phyloP scores from a whole-genome alignment of 257 asterid species.

The Solanum bulbocastanum region DNA sequence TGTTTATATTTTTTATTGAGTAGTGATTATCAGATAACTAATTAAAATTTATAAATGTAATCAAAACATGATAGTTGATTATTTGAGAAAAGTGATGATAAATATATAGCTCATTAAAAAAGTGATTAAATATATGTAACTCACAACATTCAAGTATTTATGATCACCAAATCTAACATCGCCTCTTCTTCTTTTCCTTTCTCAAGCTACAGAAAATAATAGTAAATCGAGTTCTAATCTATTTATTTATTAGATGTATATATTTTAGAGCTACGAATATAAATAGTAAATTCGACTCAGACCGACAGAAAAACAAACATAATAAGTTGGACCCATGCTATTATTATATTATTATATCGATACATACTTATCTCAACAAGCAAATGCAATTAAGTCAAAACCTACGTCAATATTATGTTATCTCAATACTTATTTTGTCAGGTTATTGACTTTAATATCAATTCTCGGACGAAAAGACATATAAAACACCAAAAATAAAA shows the following conservation, averaged over 20 bases:
- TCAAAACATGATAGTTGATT: not conserved
- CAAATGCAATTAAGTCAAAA: too few species aligned
- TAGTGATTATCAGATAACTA: not conserved
- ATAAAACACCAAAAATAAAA: fast-evolving
- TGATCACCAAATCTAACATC: not conserved
- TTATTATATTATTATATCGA: too few species aligned
- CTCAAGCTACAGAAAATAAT: too few species aligned
- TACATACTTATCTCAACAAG: too few species aligned
- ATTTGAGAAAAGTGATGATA: not conserved
- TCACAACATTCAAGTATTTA: not conserved
- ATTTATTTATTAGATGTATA: not conserved
- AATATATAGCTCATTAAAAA: not conserved
- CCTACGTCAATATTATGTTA: not conserved
- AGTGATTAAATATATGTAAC: not conserved
- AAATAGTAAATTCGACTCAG: not conserved
- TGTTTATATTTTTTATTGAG: not conserved
- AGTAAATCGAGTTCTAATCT: too few species aligned
- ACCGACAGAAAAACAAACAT: not conserved
- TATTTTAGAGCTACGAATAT: not conserved
- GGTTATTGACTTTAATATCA: fast-evolving
- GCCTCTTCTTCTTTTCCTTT: too few species aligned
- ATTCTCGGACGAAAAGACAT: fast-evolving
- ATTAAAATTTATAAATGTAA: not conserved
- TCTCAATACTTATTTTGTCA: not conserved
- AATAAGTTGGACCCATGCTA: not conserved